phyloP scores from a whole-genome alignment of 2,329 filamentous ascomycete genomes.

The Talaromyces sp. region DNA sequence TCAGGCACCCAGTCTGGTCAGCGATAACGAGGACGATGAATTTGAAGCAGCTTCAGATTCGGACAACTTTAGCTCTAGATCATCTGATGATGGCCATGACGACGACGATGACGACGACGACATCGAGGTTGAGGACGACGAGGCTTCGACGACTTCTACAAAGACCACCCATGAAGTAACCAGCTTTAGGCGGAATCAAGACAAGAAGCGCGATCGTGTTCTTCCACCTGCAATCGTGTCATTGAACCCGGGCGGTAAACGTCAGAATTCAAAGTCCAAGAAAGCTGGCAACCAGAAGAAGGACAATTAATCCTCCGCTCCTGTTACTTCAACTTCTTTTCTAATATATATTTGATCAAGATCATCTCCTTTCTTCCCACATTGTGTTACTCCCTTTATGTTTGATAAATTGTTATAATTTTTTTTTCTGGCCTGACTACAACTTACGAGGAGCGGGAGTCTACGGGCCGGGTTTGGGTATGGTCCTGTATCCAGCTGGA shows the following conservation, averaged over 20 bases:
- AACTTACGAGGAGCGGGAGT: conserved; percentile 7
- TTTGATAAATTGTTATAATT: conserved; percentile 18
- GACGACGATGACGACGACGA: conserved; percentile 38
- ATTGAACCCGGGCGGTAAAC: conserved; percentile 27
- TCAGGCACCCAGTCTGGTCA: conserved; percentile 74
- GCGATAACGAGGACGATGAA: conserved; percentile 61
- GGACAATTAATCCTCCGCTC: conserved; percentile 19
- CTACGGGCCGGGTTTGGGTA: conserved; percentile 6
- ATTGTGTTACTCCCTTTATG: conserved; percentile 16
- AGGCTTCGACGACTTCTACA: conserved; percentile 37
- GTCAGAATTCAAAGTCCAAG: conserved; percentile 32
- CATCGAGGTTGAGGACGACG: conserved; percentile 47
- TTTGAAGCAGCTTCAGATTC: conserved; percentile 68
- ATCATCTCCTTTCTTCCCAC: conserved; percentile 18
- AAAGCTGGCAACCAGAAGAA: conserved; percentile 28
- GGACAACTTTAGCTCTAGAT: conserved; percentile 51
- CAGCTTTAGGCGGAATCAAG: conserved; percentile 30
- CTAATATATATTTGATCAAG: conserved; percentile 18
- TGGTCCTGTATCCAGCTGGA: conserved; percentile 2
- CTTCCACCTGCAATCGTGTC: conserved; percentile 27
- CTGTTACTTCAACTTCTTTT: neutral
- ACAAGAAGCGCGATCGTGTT: conserved; percentile 30
- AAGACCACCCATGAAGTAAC: conserved; percentile 34
- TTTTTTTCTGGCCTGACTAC: conserved; percentile 1
- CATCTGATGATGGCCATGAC: conserved; percentile 53